Conservation (phyloP, 352 stramenopile genomes). For the Aphanomyces cochlioides region DNA sequence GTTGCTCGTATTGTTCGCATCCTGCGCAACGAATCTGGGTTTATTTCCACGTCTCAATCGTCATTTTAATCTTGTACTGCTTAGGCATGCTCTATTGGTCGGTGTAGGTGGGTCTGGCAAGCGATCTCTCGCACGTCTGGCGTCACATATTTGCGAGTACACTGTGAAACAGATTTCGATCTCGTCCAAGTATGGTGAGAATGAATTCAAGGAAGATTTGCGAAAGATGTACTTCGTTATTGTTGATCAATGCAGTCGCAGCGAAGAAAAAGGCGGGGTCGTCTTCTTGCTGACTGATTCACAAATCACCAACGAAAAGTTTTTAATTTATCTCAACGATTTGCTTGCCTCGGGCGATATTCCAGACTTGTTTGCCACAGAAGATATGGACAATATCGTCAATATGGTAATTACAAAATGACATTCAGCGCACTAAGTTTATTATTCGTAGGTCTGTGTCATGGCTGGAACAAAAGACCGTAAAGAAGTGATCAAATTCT, state of each 20-base stretch:
- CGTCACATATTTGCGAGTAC: slow-evolving; percentile 92
- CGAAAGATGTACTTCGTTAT: slow-evolving; percentile 92
- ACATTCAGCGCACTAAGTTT: not conserved
- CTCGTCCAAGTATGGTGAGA: slow-evolving; percentile 91
- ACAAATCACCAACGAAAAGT: slow-evolving; percentile 96
- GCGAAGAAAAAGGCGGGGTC: slow-evolving; percentile 81
- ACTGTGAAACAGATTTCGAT: slow-evolving; percentile 92
- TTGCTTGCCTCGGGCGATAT: slow-evolving; percentile 92
- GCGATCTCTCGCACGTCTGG: slow-evolving; percentile 89
- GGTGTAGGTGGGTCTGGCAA: slow-evolving; percentile 93
- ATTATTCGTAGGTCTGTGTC: slow-evolving; percentile 40
- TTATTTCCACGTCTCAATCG: not conserved
- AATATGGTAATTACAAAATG: slow-evolving; percentile 41
- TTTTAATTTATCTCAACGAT: slow-evolving; percentile 96
- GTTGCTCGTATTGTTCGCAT: slow-evolving; percentile 94
- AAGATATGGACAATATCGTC: slow-evolving; percentile 94
- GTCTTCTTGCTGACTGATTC: slow-evolving; percentile 95
- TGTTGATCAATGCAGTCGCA: slow-evolving; percentile 86
- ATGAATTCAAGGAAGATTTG: slow-evolving; percentile 96
- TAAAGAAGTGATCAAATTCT: slow-evolving; percentile 93
- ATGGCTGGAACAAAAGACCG: slow-evolving; percentile 82
- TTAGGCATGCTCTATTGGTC: slow-evolving; percentile 89
- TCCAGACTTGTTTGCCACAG: slow-evolving; percentile 89
- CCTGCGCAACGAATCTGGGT: slow-evolving; percentile 76
- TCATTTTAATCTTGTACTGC: slow-evolving; percentile 3